Percentiles rank a stretch among this genome's conserved stretches.
Conservation (phyloP, 2,329 filamentous ascomycete genomes). For the Aspergillus aculeatinus region DNA sequence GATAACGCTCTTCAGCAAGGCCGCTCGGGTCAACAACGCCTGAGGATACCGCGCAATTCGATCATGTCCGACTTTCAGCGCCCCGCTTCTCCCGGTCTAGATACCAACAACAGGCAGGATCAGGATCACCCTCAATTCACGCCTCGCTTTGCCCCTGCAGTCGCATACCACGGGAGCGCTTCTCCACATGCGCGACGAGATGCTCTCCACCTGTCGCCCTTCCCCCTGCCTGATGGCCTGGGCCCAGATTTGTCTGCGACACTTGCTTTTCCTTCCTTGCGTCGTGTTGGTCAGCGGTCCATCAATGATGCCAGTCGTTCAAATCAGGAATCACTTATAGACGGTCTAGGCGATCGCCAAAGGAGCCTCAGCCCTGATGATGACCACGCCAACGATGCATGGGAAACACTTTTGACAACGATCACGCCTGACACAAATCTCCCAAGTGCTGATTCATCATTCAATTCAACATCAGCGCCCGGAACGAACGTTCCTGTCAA, state of each 20-base stretch:
- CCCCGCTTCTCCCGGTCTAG: slow-evolving; percentile 23
- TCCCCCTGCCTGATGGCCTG: slow-evolving; percentile 24
- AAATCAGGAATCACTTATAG: slow-evolving; percentile 41
- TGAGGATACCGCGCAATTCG: slow-evolving; percentile 40
- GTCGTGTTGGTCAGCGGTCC: slow-evolving; percentile 38
- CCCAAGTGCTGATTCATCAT: slow-evolving; percentile 79
- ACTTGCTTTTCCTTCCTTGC: slow-evolving; percentile 27
- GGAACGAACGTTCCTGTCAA: slow-evolving; percentile 28
- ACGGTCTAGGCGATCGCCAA: slow-evolving; percentile 81
- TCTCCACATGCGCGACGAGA: slow-evolving; percentile 25
- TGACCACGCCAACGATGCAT: slow-evolving; percentile 56
- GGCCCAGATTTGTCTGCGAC: slow-evolving; percentile 20
- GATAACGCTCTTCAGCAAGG: slow-evolving; percentile 36
- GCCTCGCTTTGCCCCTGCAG: slow-evolving; percentile 47
- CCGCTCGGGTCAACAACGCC: slow-evolving; percentile 32
- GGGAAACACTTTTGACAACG: slow-evolving; percentile 79
- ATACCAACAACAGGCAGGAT: slow-evolving; percentile 16
- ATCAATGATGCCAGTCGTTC: slow-evolving; percentile 24
- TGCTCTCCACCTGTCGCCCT: slow-evolving; percentile 23
- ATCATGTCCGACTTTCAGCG: slow-evolving; percentile 28
- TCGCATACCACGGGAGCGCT: slow-evolving; percentile 28
- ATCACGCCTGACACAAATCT: slow-evolving; percentile 78
- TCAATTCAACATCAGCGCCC: slow-evolving; percentile 57
- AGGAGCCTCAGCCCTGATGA: slow-evolving; percentile 71
- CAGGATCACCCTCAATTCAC: slow-evolving; percentile 34